phyloP scores from a whole-genome alignment of 805 yeast genomes.

The Citeromyces matritensis region DNA sequence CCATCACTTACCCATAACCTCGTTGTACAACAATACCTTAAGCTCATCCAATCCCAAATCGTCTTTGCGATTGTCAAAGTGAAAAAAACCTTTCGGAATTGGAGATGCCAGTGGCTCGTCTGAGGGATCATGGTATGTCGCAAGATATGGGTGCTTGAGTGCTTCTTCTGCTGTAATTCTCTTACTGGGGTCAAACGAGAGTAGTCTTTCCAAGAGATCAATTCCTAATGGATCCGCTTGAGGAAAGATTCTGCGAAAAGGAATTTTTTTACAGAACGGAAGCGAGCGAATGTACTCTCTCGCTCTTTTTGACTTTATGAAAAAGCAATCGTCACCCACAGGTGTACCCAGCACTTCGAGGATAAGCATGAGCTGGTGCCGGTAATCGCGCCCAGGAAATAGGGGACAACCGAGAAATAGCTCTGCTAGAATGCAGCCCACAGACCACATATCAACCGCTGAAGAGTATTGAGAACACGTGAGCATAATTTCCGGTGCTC shows the following conservation, averaged over 20 bases:
- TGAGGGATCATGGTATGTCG: constrained; percentile 51
- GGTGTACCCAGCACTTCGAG: constrained; percentile 65
- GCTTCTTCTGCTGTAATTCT: constrained; percentile 78
- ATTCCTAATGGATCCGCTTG: constrained; percentile 31
- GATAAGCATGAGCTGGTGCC: constrained; percentile 50
- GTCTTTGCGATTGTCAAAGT: constrained; percentile 37
- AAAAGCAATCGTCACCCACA: constrained; percentile 53
- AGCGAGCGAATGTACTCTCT: constrained; percentile 61
- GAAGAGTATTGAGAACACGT: constrained; percentile 59
- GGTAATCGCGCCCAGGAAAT: constrained; percentile 66
- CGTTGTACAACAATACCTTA: constrained; percentile 35
- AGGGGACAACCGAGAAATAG: constrained; percentile 45
- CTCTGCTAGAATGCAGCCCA: constrained; percentile 69
- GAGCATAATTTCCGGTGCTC: constrained; percentile 77
- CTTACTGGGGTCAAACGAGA: constrained; percentile 69
- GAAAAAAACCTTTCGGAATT: constrained; percentile 40
- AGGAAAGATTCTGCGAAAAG: constrained; percentile 32
- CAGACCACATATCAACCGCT: constrained; percentile 71
- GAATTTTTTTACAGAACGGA: constrained; percentile 44
- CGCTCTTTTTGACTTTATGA: constrained; percentile 62
- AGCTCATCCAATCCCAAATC: constrained; percentile 32
- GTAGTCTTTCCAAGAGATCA: constrained; percentile 56
- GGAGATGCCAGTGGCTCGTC: constrained; percentile 51
- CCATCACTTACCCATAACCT: constrained; percentile 18
- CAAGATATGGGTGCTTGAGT: constrained; percentile 64